Evolutionary conservation across 139 green algal species (phyloP), one percentile per base, ranked within the genome.

Genomic region (Picochlorum costavermella): DNA sequence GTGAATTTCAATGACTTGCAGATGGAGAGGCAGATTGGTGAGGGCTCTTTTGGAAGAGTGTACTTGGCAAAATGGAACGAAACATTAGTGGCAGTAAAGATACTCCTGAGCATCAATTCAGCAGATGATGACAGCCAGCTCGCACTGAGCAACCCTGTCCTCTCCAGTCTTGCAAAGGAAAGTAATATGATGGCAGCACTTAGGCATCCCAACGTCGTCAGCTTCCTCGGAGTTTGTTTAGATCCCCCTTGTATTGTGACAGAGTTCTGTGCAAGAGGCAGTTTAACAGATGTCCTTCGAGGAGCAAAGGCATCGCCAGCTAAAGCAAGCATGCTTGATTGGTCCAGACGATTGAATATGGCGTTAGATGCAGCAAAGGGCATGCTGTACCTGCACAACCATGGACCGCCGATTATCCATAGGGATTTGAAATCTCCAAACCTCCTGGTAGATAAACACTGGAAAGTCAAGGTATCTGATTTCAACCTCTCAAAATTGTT

Each of bases 1-100:
- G 48, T 78, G 17, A 48, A 58, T 26, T 64, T 56, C 60, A 44
- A 64, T 45, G 75, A 76, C 8, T 63, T 79, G 43, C 60, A 79
- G 17, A 65, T 88, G 14, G 60, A 78, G 17, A 75, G 79, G 49
- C 70, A 81, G 57, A 83, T 88, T 50, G 82, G 82, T 1, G 71
- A 84, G 56, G 82, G 82, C 8, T 78, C 63, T 33, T 88, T 88
- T 63, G 82, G 82, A n/a, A 67, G 73, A 56, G 82, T 88, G 2
- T 84, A 76, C 62, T 56, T 86, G 36, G 82, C 78, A 50, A 82
- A 80, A 64, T 84, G 81, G 76, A 72, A 68, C 3, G 76, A 81
- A 46, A 86, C 81, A 12, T 76, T 73, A 6, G 80, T 86, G 23
- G 80, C 82, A 20, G 75, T 85, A 46, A 85, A 85, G 69, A 64